Percentiles rank a stretch among this genome's conserved stretches.
These are phyloP conservation scores for Aspergillus heteromorphus DNA, from an alignment of 495 filamentous ascomycete genomes.

Conservation along the genomic window DNA sequence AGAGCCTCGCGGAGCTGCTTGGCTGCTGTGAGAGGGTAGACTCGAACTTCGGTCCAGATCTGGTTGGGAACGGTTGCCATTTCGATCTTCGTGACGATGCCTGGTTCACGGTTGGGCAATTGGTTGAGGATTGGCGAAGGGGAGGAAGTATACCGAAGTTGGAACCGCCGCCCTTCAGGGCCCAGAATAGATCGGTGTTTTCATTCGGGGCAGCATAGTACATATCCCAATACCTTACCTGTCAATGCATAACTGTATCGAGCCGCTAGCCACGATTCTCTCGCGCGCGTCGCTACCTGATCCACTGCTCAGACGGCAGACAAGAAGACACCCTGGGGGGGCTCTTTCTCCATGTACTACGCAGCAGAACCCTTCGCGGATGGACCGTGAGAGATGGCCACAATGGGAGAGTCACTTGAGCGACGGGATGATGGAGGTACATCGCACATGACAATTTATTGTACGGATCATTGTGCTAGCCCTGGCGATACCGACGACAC, in stretches of 20 bases:
- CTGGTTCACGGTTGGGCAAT: background rate
- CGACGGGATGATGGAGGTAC: conserved; percentile 1
- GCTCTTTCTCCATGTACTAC: background rate
- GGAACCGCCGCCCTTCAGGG: conserved; percentile 25
- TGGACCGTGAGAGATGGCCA: background rate
- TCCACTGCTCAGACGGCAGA: background rate
- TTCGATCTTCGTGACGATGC: conserved; percentile 15
- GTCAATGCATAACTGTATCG: background rate
- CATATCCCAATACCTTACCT: too few relatives aligned
- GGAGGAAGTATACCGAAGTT: conserved; percentile 17
- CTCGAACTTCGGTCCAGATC: conserved; percentile 8
- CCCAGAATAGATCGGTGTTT: conserved; percentile 27
- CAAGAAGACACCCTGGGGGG: background rate
- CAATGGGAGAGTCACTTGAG: background rate
- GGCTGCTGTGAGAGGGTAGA: conserved; percentile 2
- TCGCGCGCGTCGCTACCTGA: background rate
- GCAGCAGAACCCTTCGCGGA: too few relatives aligned
- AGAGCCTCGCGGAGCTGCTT: conserved; percentile 7
- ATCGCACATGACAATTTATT: background rate
- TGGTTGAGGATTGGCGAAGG: too few relatives aligned
- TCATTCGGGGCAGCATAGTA: background rate
- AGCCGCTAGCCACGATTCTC: background rate
- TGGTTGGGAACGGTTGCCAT: conserved; percentile 11
- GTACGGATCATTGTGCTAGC: conserved; percentile 4
- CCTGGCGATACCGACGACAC: conserved; percentile 2